A percentile compares a stretch with the other conserved stretches of the same genome.
Evolutionary conservation across 345 rosid species (phyloP).

Genomic region (Salix brachista): DNA sequence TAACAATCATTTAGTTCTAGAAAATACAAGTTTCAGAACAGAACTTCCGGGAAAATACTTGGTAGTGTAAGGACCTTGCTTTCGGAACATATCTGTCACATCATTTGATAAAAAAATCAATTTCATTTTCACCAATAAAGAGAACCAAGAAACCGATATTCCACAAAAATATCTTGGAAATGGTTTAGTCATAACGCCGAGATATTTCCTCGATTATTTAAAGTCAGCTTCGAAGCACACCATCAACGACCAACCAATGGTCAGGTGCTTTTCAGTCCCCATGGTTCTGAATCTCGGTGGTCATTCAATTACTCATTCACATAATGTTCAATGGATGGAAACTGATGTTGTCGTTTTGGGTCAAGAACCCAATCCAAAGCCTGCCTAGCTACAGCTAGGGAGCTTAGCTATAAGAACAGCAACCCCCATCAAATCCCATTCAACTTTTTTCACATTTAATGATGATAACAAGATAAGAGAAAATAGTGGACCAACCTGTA

Average conservation of each 20-base stretch:
- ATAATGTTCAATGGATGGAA: constrained; percentile 5
- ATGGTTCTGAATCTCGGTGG: constrained; percentile 1
- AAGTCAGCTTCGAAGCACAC: not conserved
- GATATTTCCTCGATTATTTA: not conserved
- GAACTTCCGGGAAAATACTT: not conserved
- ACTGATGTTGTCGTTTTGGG: not conserved
- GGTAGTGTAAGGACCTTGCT: not conserved
- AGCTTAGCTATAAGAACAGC: not conserved
- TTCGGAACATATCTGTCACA: not conserved
- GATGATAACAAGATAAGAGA: not conserved
- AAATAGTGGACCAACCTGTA: constrained; percentile 46
- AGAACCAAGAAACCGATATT: not conserved
- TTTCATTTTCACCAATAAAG: not conserved
- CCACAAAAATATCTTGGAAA: not conserved
- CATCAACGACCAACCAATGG: not conserved
- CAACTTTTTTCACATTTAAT: not conserved
- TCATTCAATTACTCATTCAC: not conserved
- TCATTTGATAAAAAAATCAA: not conserved
- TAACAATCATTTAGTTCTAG: not conserved
- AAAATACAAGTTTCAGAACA: not conserved
- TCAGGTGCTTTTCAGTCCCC: not conserved
- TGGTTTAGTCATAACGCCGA: not conserved
- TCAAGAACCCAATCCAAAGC: not conserved
- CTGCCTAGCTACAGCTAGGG: not conserved
- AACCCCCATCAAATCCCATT: constrained; percentile 9